Evolutionary conservation across 2,329 filamentous ascomycete genomes (phyloP), one percentile per base, ranked within the genome.

Genomic region (Aspergillus felis): DNA sequence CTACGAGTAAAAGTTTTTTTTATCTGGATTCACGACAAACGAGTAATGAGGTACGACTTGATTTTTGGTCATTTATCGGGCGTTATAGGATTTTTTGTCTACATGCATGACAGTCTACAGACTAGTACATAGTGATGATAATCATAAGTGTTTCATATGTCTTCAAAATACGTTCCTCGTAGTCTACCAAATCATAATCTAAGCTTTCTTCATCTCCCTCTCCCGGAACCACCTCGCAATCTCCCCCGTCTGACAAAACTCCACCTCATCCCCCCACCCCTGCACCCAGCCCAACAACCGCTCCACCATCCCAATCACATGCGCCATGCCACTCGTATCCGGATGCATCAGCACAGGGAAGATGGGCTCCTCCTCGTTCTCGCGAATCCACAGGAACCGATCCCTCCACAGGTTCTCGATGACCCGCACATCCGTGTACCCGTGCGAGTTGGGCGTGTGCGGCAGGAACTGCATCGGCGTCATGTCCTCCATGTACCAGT

Each of bases 381-480:
- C 74, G 56, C 76, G 76, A n/a, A 85, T 72, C 76, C 79, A 87
- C 59, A 81, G 75, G 62, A 86, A 84, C 12, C 82, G 78, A 63
- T 85, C 83, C 63, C 76, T 80, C 84, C 84, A 87, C 74, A 86
- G 82, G 58, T 81, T 76, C 73, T 87, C 84, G 28, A 87, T 78
- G 1, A 82, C 76, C 9, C 79, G 74, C 4, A 81, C 79, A 54
- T 83, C 81, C 0, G 86, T 82, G 64, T 85, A 87, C 1, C 84
- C 84, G 47, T 82, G 79, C 2, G 79, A 81, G 58, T 85, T 86
- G 1, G 75, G 67, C 0, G 66, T 60, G 29, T 75, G 75, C 0
- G 77, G 77, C 10, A 79, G 72, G 57, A 73, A 79, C 41, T 77
- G 76, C 67, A 79, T 73, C 1, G 77, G 76, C 0, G 77, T 77